phyloP scores from a whole-genome alignment of 805 yeast genomes.

The Dipodascus geniculatus region DNA sequence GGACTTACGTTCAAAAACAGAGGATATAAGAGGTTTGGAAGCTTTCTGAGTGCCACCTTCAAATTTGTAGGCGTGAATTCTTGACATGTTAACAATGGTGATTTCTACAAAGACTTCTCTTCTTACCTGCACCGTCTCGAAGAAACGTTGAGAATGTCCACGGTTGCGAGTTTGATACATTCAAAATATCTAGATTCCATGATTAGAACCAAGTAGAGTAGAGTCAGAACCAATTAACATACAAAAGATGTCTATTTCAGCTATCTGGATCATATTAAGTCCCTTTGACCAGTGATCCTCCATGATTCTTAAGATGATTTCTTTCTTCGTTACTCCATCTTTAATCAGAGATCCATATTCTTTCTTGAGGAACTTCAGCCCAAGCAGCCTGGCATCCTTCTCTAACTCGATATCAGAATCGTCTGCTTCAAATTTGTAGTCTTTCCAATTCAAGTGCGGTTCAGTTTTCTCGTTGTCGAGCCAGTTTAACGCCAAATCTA shows the following conservation, averaged over 20 bases:
- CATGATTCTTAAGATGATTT: conserved; percentile 34
- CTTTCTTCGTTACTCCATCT: conserved; percentile 20
- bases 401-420: conserved; percentile 7
- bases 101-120: no score
- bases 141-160: conserved; percentile 29
- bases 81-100: background rate
- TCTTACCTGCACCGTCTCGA: conserved; percentile 18
- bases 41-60: background rate
- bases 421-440: conserved; percentile 18
- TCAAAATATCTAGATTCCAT: conserved; percentile 33
- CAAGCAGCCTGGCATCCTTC: background rate
- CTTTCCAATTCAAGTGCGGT: background rate
- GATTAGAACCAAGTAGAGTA: conserved; percentile 1
- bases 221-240: conserved; percentile 4
- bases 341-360: conserved; percentile 3
- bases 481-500: background rate
- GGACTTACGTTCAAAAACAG: conserved; percentile 10
- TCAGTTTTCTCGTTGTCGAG: background rate
- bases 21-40: conserved; percentile 30
- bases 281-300: conserved; percentile 45
- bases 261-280: conserved; percentile 49
- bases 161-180: conserved; percentile 33
- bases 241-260: conserved; percentile 58
- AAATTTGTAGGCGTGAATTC: background rate
- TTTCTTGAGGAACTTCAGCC: background rate